These are phyloP conservation scores for Melampsora larici-populina DNA, from an alignment of 1,284 basidiomycete genomes.

Conservation along the genomic window DNA sequence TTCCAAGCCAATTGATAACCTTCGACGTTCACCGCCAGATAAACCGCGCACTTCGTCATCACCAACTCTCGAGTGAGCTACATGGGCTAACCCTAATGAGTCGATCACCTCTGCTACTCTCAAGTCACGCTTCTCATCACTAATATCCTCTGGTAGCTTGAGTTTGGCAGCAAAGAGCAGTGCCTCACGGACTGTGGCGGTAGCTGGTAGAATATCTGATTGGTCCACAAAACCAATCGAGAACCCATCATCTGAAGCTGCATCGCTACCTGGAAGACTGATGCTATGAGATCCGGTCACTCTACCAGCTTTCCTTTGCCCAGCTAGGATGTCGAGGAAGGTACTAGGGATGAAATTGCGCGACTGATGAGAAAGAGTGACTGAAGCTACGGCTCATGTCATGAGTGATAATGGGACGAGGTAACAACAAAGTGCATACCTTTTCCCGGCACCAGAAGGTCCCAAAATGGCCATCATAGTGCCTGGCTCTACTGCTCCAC, in stretches of 20 bases:
- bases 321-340: conserved; percentile 75
- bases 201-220: conserved; percentile 72
- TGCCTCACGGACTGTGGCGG: conserved; percentile 76
- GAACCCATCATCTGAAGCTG: conserved; percentile 5
- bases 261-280: conserved; percentile 56
- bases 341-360: conserved; percentile 55
- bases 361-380: not conserved
- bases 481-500: conserved; percentile 69
- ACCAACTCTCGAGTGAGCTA: conserved; percentile 73
- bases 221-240: conserved; percentile 50
- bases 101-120: conserved; percentile 67
- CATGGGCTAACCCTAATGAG: conserved; percentile 68
- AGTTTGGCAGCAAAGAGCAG: conserved; percentile 77
- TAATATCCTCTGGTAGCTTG: conserved; percentile 74
- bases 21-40: conserved; percentile 68
- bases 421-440: conserved; percentile 57
- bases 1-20: conserved; percentile 67
- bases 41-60: conserved; percentile 63
- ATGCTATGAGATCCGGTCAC: conserved; percentile 63
- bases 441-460: conserved; percentile 61
- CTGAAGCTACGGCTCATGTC: not conserved
- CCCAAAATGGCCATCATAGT: conserved; percentile 82
- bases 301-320: conserved; percentile 69
- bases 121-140: conserved; percentile 64
- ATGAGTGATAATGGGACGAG: too few relatives aligned